phyloP scores from a whole-genome alignment of 768 basidiomycete species.

The Mycena vitilis region DNA sequence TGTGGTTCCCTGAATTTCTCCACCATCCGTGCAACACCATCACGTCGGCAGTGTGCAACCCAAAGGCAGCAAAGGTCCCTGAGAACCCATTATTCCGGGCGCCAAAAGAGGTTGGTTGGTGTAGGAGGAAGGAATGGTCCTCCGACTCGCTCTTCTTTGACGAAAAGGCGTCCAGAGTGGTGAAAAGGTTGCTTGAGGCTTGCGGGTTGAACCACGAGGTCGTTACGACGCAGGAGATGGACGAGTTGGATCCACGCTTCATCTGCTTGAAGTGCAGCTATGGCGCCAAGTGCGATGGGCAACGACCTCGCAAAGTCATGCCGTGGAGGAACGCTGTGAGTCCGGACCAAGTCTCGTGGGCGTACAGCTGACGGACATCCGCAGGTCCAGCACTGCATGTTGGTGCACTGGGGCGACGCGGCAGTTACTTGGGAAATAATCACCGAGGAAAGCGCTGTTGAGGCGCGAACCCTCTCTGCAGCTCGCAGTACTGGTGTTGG shows the following conservation, averaged over 20 bases:
- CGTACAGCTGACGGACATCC: neutral
- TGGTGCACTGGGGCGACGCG: constrained; percentile 44
- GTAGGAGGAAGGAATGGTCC: constrained; percentile 40
- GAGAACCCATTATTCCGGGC: constrained; percentile 34
- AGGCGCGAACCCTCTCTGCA: constrained; percentile 38
- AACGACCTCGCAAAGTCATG: constrained; percentile 43
- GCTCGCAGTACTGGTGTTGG: constrained; percentile 14
- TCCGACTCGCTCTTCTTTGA: constrained; percentile 42
- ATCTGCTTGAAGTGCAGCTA: constrained; percentile 51
- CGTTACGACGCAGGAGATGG: constrained; percentile 44
- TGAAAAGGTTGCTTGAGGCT: constrained; percentile 45
- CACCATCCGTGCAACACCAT: constrained; percentile 47
- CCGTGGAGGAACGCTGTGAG: constrained; percentile 50
- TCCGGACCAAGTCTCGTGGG: neutral
- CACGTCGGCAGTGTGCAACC: neutral
- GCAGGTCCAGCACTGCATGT: constrained; percentile 48
- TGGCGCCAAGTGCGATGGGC: constrained; percentile 48
- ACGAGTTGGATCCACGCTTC: constrained; percentile 45
- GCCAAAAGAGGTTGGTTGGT: constrained; percentile 20
- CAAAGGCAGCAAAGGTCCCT: constrained; percentile 20
- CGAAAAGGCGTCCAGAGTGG: constrained; percentile 44
- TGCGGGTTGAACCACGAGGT: constrained; percentile 42
- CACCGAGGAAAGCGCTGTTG: constrained; percentile 38
- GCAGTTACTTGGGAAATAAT: constrained; percentile 45
- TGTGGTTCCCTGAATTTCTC: constrained; percentile 51